Conservation (phyloP, 2,329 filamentous ascomycete genomes). For the Talaromyces rugulosus region DNA sequence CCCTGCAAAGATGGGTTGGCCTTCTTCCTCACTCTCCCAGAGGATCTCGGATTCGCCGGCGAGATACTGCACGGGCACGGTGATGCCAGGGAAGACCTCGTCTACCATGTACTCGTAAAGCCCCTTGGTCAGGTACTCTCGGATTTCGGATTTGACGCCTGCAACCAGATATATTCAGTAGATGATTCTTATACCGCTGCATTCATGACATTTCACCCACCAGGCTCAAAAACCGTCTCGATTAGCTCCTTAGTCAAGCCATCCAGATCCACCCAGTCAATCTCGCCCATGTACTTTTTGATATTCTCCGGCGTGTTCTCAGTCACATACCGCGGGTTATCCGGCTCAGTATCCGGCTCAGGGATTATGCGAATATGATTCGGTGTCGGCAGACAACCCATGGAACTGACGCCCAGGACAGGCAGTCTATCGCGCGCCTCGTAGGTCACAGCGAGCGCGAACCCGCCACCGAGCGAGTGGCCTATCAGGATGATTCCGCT, state of each 20-base stretch:
- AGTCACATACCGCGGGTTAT: conserved; percentile 9
- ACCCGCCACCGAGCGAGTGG: conserved; percentile 15
- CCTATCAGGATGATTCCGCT: conserved; percentile 14
- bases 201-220: background rate
- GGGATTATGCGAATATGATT: background rate
- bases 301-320: conserved; percentile 10
- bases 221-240: conserved; percentile 10
- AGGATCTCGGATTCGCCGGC: conserved; percentile 10
- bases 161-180: too few relatives aligned
- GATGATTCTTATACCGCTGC: too few relatives aligned
- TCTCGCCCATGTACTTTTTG: conserved; percentile 9
- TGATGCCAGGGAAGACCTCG: conserved; percentile 7
- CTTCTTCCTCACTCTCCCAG: conserved; percentile 11
- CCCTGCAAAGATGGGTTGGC: conserved; percentile 6
- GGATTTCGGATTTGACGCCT: conserved; percentile 13
- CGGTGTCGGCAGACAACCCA: conserved; percentile 7
- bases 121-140: conserved; percentile 5
- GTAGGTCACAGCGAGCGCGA: conserved; percentile 16
- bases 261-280: conserved; percentile 11
- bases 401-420: conserved; percentile 9
- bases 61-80: conserved; percentile 10
- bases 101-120: conserved; percentile 9
- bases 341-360: conserved; percentile 7
- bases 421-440: conserved; percentile 15
- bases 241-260: conserved; percentile 6